phyloP scores from a whole-genome alignment of 768 basidiomycete genomes.

The Lactarius deliciosus region DNA sequence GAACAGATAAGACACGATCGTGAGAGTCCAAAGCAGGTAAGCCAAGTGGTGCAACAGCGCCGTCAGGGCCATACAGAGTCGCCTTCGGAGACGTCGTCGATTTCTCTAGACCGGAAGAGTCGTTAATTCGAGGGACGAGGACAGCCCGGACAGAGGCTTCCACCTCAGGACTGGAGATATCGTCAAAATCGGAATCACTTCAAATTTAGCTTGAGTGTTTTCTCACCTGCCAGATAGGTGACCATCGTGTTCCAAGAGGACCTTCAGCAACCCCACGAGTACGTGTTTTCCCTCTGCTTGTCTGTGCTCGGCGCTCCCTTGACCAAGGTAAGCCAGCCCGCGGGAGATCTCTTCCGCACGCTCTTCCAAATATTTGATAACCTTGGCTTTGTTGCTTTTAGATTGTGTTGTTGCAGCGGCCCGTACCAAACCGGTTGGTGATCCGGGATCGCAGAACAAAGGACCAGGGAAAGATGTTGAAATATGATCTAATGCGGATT shows the following conservation, averaged over 20 bases:
- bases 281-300: conserved; percentile 74
- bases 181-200: conserved; percentile 7
- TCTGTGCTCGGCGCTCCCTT: conserved; percentile 51
- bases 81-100: conserved; percentile 22
- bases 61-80: conserved; percentile 21
- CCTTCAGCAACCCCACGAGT: conserved; percentile 68
- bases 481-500: conserved; percentile 56
- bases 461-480: conserved; percentile 80
- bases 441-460: conserved; percentile 72
- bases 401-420: conserved; percentile 53
- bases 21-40: conserved; percentile 36
- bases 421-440: conserved; percentile 66
- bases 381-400: conserved; percentile 82
- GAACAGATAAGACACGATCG: conserved; percentile 56
- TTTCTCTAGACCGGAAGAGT: conserved; percentile 22
- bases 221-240: conserved; percentile 82
- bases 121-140: conserved; percentile 58
- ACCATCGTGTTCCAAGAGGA: conserved; percentile 90
- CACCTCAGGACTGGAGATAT: conserved; percentile 51
- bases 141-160: conserved; percentile 76
- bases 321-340: conserved; percentile 67
- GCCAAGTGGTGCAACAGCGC: conserved; percentile 20
- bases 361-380: conserved; percentile 74
- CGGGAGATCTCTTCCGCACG: conserved; percentile 74
- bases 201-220: not conserved